Evolutionary conservation across 495 filamentous ascomycete species (phyloP).

Genomic region (Amniculicola lignicola): DNA sequence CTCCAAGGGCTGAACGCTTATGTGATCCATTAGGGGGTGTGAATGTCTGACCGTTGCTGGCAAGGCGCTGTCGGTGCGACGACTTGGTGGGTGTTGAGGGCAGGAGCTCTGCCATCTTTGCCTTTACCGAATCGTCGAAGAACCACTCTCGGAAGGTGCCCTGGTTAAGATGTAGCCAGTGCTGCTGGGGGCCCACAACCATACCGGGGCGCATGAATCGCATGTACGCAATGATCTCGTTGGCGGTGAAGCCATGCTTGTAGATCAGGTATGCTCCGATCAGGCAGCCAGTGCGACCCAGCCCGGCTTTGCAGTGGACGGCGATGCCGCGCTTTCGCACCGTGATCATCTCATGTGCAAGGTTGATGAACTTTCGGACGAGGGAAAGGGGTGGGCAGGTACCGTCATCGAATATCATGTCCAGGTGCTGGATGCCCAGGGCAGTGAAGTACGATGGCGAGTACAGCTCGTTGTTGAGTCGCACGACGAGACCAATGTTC

Average conservation of each 20-base stretch:
- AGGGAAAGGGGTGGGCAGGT: slow-evolving; percentile 85
- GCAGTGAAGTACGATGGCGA: slow-evolving; percentile 92
- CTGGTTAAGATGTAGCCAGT: slow-evolving; percentile 98
- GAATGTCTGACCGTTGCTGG: slow-evolving; percentile 61
- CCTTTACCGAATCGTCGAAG: slow-evolving; percentile 81
- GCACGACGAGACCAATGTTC: slow-evolving; percentile 88
- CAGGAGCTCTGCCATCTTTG: slow-evolving; percentile 58
- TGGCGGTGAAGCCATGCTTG: slow-evolving; percentile 95
- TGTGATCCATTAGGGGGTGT: slow-evolving; percentile 79
- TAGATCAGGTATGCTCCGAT: slow-evolving; percentile 99
- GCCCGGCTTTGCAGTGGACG: slow-evolving; percentile 96
- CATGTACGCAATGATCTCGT: slow-evolving; percentile 98
- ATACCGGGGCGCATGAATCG: slow-evolving; percentile 99
- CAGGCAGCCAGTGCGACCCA: slow-evolving; percentile 93
- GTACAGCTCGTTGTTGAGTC: slow-evolving; percentile 94
- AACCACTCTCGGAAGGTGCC: slow-evolving; percentile 96
- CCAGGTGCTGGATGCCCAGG: slow-evolving; percentile 88
- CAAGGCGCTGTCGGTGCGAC: slow-evolving; percentile 49
- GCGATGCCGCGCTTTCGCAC: slow-evolving; percentile 84
- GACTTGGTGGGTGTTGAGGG: slow-evolving; percentile 77
- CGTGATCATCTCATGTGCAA: slow-evolving; percentile 91
- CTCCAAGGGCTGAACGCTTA: slow-evolving; percentile 81
- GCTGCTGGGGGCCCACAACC: slow-evolving; percentile 99
- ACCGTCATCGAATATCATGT: slow-evolving; percentile 99
- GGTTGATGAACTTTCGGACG: slow-evolving; percentile 87